Percentiles rank a stretch among this genome's conserved stretches.
Evolutionary conservation across 2,329 filamentous ascomycete species (phyloP).

Genomic region (Ceratocystis diversiconidia): DNA sequence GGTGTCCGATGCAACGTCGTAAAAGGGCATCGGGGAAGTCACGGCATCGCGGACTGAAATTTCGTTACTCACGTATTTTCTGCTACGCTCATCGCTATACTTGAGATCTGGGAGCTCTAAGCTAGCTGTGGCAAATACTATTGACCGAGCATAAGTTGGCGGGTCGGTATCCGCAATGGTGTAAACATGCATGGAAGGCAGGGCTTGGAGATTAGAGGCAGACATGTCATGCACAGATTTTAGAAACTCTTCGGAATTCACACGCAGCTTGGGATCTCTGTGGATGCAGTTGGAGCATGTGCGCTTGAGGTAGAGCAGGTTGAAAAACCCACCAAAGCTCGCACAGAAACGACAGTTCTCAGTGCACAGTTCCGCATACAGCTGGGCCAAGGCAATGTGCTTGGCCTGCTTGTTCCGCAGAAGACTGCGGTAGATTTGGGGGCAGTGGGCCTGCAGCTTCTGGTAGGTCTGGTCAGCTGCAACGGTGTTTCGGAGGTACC

Average conservation of each 20-base stretch:
- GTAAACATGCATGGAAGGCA: neutral
- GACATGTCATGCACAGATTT: neutral
- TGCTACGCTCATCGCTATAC: neutral
- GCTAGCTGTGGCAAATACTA: neutral
- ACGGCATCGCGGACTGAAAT: neutral
- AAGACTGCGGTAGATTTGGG: neutral
- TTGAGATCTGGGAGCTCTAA: neutral
- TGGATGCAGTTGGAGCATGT: constrained; percentile 5
- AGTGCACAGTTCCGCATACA: neutral
- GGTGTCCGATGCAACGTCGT: neutral
- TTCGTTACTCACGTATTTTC: neutral
- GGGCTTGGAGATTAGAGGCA: neutral
- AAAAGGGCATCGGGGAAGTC: constrained; percentile 1
- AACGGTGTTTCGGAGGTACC: neutral
- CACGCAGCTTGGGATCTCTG: neutral
- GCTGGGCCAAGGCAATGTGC: neutral
- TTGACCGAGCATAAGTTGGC: too few species aligned
- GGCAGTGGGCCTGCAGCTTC: neutral
- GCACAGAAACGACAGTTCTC: constrained; percentile 3
- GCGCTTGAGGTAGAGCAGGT: neutral
- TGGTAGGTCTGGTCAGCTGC: constrained; percentile 4
- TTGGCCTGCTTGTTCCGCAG: neutral
- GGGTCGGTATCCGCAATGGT: neutral
- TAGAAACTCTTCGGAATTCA: neutral
- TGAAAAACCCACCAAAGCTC: constrained; percentile 11